Evolutionary conservation across 768 basidiomycete species (phyloP).

Genomic region (Lactarius hengduanensis): DNA sequence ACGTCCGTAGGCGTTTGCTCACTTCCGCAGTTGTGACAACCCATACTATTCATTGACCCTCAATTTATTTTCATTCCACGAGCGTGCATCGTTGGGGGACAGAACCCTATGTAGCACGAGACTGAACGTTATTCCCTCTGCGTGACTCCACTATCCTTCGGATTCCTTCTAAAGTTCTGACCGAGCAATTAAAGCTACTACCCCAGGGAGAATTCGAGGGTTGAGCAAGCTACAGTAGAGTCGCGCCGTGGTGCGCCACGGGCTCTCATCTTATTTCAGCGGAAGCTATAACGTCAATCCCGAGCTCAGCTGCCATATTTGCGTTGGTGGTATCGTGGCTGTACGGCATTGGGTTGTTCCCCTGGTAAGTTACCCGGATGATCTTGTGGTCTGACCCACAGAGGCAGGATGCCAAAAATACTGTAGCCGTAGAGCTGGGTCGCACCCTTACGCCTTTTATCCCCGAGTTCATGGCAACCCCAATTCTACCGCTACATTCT

Average conservation of each 20-base stretch:
- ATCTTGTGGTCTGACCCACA: neutral
- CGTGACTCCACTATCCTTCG: neutral
- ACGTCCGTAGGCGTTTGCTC: no score
- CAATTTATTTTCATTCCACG: neutral
- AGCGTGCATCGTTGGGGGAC: neutral
- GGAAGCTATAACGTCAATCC: neutral
- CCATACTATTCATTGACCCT: neutral
- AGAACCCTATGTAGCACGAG: neutral
- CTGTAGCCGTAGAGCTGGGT: neutral
- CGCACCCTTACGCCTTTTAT: neutral
- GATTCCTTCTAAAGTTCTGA: neutral
- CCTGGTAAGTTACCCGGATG: neutral
- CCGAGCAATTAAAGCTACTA: neutral
- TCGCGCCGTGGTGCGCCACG: neutral
- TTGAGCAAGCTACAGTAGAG: neutral
- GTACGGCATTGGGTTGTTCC: constrained; percentile 12
- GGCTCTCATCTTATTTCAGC: neutral
- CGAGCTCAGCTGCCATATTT: constrained; percentile 19
- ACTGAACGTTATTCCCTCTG: neutral
- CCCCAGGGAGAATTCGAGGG: neutral
- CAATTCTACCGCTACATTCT: constrained; percentile 16
- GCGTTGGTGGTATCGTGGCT: constrained; percentile 15
- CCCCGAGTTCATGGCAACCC: constrained; percentile 19
- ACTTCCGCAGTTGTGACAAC: neutral
- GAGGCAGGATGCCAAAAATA: neutral